Conservation (phyloP, 768 basidiomycete species). For the Xerocomus potaroensis region DNA sequence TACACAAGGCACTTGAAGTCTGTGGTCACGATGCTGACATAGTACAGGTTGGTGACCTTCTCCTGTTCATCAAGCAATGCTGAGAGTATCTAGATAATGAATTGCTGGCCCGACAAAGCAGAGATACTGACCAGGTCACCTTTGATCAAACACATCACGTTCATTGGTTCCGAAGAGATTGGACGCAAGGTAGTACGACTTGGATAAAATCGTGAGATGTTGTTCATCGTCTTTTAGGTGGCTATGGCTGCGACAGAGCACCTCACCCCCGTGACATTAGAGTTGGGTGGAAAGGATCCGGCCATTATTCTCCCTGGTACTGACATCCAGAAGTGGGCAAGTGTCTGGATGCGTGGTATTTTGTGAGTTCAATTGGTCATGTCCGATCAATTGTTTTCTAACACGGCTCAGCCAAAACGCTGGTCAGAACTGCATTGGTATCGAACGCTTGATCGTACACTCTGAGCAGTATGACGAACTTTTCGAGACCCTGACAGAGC, state of each 20-base stretch:
- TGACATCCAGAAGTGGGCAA: conserved; percentile 74
- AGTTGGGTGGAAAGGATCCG: conserved; percentile 95
- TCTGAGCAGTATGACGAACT: conserved; percentile 71
- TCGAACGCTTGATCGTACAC: conserved; percentile 90
- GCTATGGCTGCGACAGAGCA: conserved; percentile 80
- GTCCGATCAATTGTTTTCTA: background rate
- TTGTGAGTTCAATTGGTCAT: conserved; percentile 57
- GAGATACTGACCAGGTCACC: conserved; percentile 75
- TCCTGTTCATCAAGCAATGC: background rate
- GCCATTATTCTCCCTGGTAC: conserved; percentile 85
- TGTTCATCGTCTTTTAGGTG: conserved; percentile 44
- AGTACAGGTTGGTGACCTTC: conserved; percentile 58
- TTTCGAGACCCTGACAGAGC: conserved; percentile 57
- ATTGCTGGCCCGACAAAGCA: conserved; percentile 87
- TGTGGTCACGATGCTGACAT: conserved; percentile 87
- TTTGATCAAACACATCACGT: conserved; percentile 88
- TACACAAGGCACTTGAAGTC: conserved; percentile 68
- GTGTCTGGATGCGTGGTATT: conserved; percentile 84
- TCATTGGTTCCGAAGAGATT: conserved; percentile 79
- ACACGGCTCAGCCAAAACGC: conserved; percentile 65
- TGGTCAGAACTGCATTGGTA: conserved; percentile 97
- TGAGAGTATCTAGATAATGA: conserved; percentile 53
- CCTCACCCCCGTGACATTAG: conserved; percentile 88
- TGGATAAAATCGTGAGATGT: background rate
- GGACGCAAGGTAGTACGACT: conserved; percentile 58